These are phyloP conservation scores for Pseudogymnoascus sp. DNA, from an alignment of 2,329 filamentous ascomycete genomes.

Conservation along the genomic window DNA sequence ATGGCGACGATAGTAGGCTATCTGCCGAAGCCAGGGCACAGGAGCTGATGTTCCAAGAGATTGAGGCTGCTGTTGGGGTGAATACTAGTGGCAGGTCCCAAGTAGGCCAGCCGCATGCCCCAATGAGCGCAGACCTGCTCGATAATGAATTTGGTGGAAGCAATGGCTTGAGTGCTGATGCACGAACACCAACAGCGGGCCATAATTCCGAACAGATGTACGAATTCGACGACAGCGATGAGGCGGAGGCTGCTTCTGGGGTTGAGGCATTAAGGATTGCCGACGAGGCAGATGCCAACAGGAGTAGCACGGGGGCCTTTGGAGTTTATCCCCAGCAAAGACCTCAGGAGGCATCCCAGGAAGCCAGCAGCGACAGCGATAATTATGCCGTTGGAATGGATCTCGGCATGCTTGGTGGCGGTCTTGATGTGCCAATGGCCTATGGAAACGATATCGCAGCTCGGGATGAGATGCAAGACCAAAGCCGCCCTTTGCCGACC, in stretches of 20 bases:
- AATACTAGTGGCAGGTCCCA: background rate
- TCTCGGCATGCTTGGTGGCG: constrained; percentile 65
- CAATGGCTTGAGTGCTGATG: background rate
- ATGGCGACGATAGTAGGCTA: constrained; percentile 22
- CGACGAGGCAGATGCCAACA: constrained; percentile 66
- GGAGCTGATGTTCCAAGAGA: constrained; percentile 30
- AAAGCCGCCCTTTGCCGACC: constrained; percentile 42
- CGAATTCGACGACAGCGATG: constrained; percentile 58
- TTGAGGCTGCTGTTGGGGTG: constrained; percentile 28
- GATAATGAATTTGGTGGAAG: constrained; percentile 39
- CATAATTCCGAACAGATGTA: constrained; percentile 19
- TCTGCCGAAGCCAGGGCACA: constrained; percentile 24
- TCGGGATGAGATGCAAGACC: constrained; percentile 35
- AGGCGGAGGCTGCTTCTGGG: constrained; percentile 79
- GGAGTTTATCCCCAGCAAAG: constrained; percentile 44
- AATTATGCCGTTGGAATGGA: constrained; percentile 56
- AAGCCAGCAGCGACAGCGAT: constrained; percentile 60
- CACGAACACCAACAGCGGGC: background rate
- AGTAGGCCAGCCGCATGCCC: background rate
- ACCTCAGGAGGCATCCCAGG: constrained; percentile 26
- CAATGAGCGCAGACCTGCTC: constrained; percentile 38
- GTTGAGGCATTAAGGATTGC: constrained; percentile 76
- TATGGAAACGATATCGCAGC: constrained; percentile 44
- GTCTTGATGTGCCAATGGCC: constrained; percentile 54
- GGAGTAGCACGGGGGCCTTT: constrained; percentile 50